A percentile compares a stretch with the other conserved stretches of the same genome.
Conservation (phyloP, 169 alveolate genomes). For the Eimeria sp. region DNA sequence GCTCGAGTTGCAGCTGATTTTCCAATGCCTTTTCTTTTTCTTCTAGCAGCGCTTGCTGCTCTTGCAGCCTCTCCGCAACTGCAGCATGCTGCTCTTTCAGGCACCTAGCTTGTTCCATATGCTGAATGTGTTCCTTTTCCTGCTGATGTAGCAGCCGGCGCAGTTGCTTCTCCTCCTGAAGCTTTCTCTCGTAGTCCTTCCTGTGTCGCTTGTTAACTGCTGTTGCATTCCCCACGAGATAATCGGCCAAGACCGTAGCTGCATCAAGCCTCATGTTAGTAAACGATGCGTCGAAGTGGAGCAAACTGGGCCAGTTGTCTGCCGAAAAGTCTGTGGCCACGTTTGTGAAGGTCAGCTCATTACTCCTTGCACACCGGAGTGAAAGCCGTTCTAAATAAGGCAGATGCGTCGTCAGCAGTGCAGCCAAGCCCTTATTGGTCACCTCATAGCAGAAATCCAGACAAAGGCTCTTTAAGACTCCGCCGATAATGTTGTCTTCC, state of each 20-base stretch:
- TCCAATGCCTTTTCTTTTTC: slow-evolving; percentile 58
- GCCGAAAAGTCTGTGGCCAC: slow-evolving; percentile 86
- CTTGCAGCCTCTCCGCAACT: slow-evolving; percentile 77
- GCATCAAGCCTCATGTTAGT: slow-evolving; percentile 92
- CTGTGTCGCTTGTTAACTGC: slow-evolving; percentile 80
- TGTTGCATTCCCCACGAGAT: slow-evolving; percentile 87
- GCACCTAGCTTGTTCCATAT: slow-evolving; percentile 51
- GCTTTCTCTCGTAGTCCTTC: slow-evolving; percentile 69
- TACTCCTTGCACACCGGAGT: slow-evolving; percentile 91
- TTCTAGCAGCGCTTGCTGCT: slow-evolving; percentile 38
- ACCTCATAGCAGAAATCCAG: slow-evolving; percentile 92
- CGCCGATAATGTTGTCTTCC: slow-evolving; percentile 87
- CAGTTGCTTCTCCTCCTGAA: slow-evolving; percentile 76
- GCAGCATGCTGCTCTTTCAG: slow-evolving; percentile 69
- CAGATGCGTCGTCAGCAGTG: slow-evolving; percentile 91
- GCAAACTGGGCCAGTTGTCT: slow-evolving; percentile 92
- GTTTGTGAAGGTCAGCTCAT: slow-evolving; percentile 91
- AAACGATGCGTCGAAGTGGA: slow-evolving; percentile 90
- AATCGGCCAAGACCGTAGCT: slow-evolving; percentile 90
- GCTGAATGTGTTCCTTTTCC: slow-evolving; percentile 68
- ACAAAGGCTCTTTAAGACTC: slow-evolving; percentile 88
- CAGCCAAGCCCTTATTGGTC: slow-evolving; percentile 92
- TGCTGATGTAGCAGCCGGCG: slow-evolving; percentile 72
- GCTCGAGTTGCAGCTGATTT: slow-evolving; percentile 63
- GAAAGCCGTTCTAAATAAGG: slow-evolving; percentile 91